These are phyloP conservation scores for Fusarium sp. DNA, from an alignment of 2,329 filamentous ascomycete genomes.

Conservation along the genomic window DNA sequence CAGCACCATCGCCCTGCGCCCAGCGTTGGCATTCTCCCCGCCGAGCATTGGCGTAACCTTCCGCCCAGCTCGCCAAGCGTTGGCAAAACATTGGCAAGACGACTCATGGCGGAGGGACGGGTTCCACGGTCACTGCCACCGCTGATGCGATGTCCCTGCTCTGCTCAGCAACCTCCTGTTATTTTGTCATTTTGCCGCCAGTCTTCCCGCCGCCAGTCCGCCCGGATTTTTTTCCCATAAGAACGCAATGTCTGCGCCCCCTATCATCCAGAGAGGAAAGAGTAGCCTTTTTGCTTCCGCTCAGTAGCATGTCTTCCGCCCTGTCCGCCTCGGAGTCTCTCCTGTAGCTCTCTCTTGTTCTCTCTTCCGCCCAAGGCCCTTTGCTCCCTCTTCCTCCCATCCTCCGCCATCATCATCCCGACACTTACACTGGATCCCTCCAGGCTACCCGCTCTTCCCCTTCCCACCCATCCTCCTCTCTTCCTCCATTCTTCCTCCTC, in stretches of 20 bases:
- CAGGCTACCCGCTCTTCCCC: not conserved
- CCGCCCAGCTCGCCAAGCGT: slow-evolving; percentile 9
- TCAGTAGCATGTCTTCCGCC: not conserved
- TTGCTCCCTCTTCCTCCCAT: not conserved
- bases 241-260: slow-evolving; percentile 5
- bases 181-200: slow-evolving; percentile 3
- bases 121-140: not conserved
- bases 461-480: not conserved
- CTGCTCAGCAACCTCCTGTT: not conserved
- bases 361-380: not conserved
- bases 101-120: slow-evolving; percentile 7
- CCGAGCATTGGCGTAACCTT: slow-evolving; percentile 8
- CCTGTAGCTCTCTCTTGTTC: not conserved
- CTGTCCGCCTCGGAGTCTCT: slow-evolving; percentile 6
- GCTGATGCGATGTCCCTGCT: not conserved
- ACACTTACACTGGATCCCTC: not conserved
- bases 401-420: not conserved
- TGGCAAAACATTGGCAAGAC: slow-evolving; percentile 15
- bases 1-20: slow-evolving; percentile 8
- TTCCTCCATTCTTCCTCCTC: too few relatives aligned
- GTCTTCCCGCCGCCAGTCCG: slow-evolving; percentile 7
- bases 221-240: slow-evolving; percentile 12
- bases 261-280: not conserved
- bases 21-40: slow-evolving; percentile 9
- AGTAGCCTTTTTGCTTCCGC: not conserved